Base-by-base conservation (phyloP, 2,329 filamentous ascomycete species). In the Parastagonospora avenae region DNA sequence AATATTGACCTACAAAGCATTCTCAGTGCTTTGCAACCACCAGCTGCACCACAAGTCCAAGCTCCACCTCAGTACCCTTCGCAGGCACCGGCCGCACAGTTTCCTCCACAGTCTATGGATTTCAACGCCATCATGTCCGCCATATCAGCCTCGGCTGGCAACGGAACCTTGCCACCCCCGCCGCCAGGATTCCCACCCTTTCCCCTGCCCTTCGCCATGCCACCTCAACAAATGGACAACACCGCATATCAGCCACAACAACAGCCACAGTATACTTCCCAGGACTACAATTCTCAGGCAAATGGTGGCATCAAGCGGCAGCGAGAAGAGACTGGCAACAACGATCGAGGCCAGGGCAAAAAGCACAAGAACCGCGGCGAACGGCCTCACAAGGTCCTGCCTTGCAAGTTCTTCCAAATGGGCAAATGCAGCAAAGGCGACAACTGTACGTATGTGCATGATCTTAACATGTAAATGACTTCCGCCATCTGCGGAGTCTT, bases 351-450 rank as follows among this genome's bases (percentile, higher is more conserved):
- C 4, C 84, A 85, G 48, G 88, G 86, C 85, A 88, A 65, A 50
- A 62, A 60, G 44, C 62, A 60, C 46, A 70, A 67, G 48, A 56
- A 53, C 12, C 55, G 50, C 4, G 54, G 55, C 19, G 55, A 66
- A n/a, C 58, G 64, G 16, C 71, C 71, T 8, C 70, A 74, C 57
- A 75, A 74, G 46, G 67, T 74, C 6, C 58, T 72, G 64, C 80
- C 86, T 4, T 91, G 88, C 70, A 82, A 81, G 15, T 91, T 90
- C 70, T 91, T 80, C 79, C 80, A 83, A 50, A 83, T 88, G 66
- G 88, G 88, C 11, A 86, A 86, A 66, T 91, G 88, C 73, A 84
- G 83, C 6, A 87, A 90, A 67, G 88, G 88, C 16, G 86, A 88
- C 31, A 85, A 85, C 63, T 91, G 88, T 75, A 90, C 88, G 2